Evolutionary conservation across 495 filamentous ascomycete genomes (phyloP), one percentile per base, ranked within the genome.

Genomic region (Ramalina intermedia): DNA sequence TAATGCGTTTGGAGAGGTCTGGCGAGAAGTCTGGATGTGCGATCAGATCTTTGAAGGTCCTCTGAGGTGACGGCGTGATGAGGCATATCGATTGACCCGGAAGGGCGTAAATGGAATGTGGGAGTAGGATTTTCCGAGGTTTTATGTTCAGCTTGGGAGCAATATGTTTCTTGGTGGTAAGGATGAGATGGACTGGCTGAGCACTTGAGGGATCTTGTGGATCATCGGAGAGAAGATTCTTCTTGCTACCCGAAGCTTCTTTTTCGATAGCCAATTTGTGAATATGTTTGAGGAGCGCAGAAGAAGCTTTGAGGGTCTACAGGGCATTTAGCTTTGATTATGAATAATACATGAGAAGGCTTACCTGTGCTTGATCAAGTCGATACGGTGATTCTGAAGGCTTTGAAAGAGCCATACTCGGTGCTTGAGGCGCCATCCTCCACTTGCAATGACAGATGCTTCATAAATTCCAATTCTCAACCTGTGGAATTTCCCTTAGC

Each of bases 91-190:
- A 85, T 46, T 77, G 69, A 37, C 67, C 74, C 26, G 72, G 64
- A 44, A 75, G 68, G 41, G 65, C 62, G 66, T 84, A 81, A 33
- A 91, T 73, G 4, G 85, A 70, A 62, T 91, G 78, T 12, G 87
- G 85, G 43, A 74, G 58, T 48, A 41, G 57, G 57, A 84, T 74
- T 58, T 80, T 82, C 41, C 70, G 69, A 24, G 91, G 90, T 69
- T 94, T 94, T 46, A 96, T 72, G 38, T 75, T 75, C 61, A 79
- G 79, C 57, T 75, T 75, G 59, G 87, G 80, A 47, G 77, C 69
- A 48, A 90, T 79, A 61, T 91, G 85, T 65, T 84, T 86, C 67
- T 96, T 96, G 41, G 88, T 94, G 41, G 86, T 85, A 44, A 98
- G 67, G 11, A 80, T 78, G 29, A 98, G 76, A 82, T 84, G 94